Percentiles rank a stretch among this genome's conserved stretches.
phyloP scores from a whole-genome alignment of 2,329 filamentous ascomycete species.

The Colletotrichum sansevieriae region DNA sequence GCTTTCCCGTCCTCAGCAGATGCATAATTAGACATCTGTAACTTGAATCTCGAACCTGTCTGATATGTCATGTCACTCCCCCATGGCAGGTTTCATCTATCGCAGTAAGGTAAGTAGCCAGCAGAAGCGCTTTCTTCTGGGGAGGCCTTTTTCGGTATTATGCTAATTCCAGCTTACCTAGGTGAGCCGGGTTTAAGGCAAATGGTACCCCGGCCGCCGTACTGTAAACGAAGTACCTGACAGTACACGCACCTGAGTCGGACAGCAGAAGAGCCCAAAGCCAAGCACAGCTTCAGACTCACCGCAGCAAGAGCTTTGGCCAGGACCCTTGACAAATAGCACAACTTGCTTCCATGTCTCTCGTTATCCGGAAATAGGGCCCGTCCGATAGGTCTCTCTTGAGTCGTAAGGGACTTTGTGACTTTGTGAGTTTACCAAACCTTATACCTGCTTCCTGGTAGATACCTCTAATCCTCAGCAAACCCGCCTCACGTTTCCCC shows the following conservation, averaged over 20 bases:
- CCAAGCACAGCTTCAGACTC: background rate
- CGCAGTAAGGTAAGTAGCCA: no score
- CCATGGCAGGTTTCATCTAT: no score
- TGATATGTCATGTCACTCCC: background rate
- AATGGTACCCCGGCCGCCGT: background rate
- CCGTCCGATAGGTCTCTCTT: background rate
- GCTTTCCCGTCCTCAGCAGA: conserved; percentile 1
- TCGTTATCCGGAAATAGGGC: background rate
- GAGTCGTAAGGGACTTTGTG: background rate
- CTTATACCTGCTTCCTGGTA: no score
- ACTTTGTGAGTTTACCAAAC: background rate
- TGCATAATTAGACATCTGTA: background rate
- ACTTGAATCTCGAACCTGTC: conserved; percentile 6
- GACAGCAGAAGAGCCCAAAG: background rate
- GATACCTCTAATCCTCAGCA: background rate
- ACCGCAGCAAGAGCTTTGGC: background rate
- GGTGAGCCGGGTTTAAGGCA: conserved; percentile 7
- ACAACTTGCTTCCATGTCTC: conserved; percentile 5
- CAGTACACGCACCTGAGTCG: background rate
- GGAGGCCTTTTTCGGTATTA: background rate
- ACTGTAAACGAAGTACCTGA: no score
- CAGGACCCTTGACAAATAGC: conserved; percentile 4
- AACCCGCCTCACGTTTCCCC: background rate
- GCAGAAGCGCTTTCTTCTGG: background rate
- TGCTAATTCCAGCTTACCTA: background rate